Evolutionary conservation across 352 stramenopile species (phyloP).

Genomic region (Phytopythium delawarense): DNA sequence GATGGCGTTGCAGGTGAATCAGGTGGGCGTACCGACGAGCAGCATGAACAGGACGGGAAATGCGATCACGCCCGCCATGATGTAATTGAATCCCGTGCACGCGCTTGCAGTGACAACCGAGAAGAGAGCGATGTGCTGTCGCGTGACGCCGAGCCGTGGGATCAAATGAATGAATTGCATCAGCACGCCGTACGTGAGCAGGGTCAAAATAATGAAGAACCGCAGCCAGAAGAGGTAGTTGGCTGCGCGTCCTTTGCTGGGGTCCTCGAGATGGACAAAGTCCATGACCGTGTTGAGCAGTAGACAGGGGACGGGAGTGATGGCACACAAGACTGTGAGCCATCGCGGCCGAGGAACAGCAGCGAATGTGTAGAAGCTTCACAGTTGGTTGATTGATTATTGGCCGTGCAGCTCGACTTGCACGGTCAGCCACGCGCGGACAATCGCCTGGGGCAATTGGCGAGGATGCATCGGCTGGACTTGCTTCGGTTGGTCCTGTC

Average conservation of each 20-base stretch:
- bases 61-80: conserved; percentile 19
- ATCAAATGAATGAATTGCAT: conserved; percentile 25
- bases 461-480: neutral
- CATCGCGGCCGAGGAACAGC: neutral
- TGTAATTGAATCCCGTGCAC: conserved; percentile 2
- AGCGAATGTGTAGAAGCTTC: conserved; percentile 10
- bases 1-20: conserved; percentile 6
- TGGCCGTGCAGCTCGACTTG: conserved; percentile 35
- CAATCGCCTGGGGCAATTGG: neutral
- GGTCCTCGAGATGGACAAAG: conserved; percentile 13
- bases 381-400: conserved; percentile 24
- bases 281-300: conserved; percentile 28
- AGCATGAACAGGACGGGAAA: conserved; percentile 46
- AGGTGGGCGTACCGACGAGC: conserved; percentile 20
- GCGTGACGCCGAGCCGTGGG: conserved; percentile 9
- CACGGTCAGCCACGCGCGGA: conserved; percentile 8
- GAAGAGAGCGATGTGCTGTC: no score
- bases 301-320: conserved; percentile 31
- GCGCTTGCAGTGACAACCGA: no score
- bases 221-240: conserved; percentile 38
- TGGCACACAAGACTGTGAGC: conserved; percentile 10
- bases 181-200: conserved; percentile 28
- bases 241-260: conserved; percentile 16
- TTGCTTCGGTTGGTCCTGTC: no score
- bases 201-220: conserved; percentile 17